A percentile compares a stretch with the other conserved stretches of the same genome.
These are phyloP conservation scores for Aureobasidium subglaciale DNA, from an alignment of 2,329 filamentous ascomycete species.

Conservation along the genomic window DNA sequence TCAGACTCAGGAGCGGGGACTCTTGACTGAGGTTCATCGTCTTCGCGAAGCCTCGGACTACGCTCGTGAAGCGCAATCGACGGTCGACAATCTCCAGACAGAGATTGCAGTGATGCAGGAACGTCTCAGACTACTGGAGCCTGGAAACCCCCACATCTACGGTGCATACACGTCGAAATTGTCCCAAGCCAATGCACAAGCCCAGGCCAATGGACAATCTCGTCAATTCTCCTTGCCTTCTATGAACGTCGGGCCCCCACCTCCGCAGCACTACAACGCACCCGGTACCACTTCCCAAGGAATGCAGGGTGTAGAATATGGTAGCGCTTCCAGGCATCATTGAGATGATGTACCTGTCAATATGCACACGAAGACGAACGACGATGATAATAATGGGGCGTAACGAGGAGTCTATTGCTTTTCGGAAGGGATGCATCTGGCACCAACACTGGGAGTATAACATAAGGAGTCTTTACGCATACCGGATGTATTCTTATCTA, in stretches of 20 bases:
- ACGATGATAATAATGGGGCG: slow-evolving; percentile 4
- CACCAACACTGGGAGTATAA: not conserved
- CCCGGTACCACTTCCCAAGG: slow-evolving; percentile 26
- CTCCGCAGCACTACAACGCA: slow-evolving; percentile 24
- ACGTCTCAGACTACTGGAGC: slow-evolving; percentile 40
- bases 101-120: slow-evolving; percentile 42
- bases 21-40: slow-evolving; percentile 33
- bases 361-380: not conserved
- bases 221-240: slow-evolving; percentile 30
- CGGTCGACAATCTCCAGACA: slow-evolving; percentile 41
- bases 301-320: slow-evolving; percentile 46
- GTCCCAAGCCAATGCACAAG: slow-evolving; percentile 33
- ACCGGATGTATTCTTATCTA: slow-evolving; percentile 4
- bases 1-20: slow-evolving; percentile 33
- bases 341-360: not conserved
- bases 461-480: slow-evolving; percentile 10
- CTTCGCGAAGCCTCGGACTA: slow-evolving; percentile 39
- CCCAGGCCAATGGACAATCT: slow-evolving; percentile 25
- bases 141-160: slow-evolving; percentile 40
- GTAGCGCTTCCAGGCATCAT: slow-evolving; percentile 12
- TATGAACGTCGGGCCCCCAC: slow-evolving; percentile 22
- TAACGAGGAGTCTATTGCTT: slow-evolving; percentile 1
- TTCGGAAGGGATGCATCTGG: not conserved
- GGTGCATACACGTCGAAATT: slow-evolving; percentile 39
- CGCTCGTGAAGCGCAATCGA: slow-evolving; percentile 37